Conservation (phyloP, 352 stramenopile species). For the Albugo laibachii region DNA sequence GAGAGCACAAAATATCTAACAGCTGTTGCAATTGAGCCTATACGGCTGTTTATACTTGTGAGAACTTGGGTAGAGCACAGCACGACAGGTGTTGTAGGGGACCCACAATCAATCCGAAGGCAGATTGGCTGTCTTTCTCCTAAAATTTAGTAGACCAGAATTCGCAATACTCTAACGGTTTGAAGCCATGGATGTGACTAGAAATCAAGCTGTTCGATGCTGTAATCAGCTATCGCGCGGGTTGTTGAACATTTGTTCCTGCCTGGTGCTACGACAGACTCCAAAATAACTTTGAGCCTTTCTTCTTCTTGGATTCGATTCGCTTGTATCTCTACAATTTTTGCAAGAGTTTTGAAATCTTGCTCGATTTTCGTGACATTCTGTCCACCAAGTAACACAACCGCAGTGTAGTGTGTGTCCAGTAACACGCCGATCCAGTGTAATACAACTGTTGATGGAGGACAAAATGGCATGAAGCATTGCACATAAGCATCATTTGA, state of each 20-base stretch:
- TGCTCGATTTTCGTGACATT: conserved; percentile 7
- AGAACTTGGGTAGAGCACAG: no score
- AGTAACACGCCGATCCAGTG: conserved; percentile 54
- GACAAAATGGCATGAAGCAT: conserved; percentile 3
- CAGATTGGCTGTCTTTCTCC: no score
- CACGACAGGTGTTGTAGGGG: no score
- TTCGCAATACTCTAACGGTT: no score
- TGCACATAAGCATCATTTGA: conserved; percentile 3
- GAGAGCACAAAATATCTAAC: no score
- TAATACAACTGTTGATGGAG: conserved; percentile 14
- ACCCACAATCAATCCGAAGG: no score
- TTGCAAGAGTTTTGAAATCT: conserved; percentile 11
- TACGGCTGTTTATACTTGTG: no score
- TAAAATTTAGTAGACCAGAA: no score
- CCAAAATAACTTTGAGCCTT: conserved; percentile 47
- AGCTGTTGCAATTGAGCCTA: no score
- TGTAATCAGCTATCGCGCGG: conserved; percentile 51
- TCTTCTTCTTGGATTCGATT: conserved; percentile 36
- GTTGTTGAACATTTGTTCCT: conserved; percentile 12
- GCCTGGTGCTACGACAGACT: conserved; percentile 1
- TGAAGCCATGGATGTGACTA: no score
- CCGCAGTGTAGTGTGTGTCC: conserved; percentile 41
- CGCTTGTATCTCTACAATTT: conserved; percentile 33
- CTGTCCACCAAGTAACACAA: conserved; percentile 37
- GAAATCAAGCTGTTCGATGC: conserved; percentile 36